A percentile compares a stretch with the other conserved stretches of the same genome.
Evolutionary conservation across 2,329 filamentous ascomycete species (phyloP).

Genomic region (Fusarium subglutinans): DNA sequence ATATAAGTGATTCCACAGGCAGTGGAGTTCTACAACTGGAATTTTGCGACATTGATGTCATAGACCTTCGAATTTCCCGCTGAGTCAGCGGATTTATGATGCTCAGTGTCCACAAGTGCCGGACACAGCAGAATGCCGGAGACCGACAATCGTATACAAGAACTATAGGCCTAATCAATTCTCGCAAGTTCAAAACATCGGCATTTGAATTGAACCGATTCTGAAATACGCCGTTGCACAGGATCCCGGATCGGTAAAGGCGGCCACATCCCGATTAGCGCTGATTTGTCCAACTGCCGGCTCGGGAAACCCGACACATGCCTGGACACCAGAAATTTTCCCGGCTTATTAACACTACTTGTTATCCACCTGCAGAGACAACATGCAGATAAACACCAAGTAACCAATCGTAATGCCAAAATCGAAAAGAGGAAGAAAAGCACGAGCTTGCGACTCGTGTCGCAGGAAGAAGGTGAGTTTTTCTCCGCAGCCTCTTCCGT

Average conservation of each 20-base stretch:
- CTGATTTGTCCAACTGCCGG: not conserved
- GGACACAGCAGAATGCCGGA: too few relatives aligned
- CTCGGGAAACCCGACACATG: not conserved
- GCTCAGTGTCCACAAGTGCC: not conserved
- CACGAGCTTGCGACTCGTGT: constrained; percentile 5
- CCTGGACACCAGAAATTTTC: not conserved
- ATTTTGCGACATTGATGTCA: not conserved
- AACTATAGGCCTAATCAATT: too few relatives aligned
- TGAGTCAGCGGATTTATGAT: not conserved
- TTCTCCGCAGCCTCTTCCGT: not conserved
- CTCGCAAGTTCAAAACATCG: too few relatives aligned
- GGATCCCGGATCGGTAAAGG: not conserved
- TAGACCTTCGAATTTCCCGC: not conserved
- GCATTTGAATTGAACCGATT: not conserved
- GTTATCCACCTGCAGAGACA: fast-evolving
- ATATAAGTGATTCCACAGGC: not conserved
- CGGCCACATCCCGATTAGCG: not conserved
- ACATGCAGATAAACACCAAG: fast-evolving
- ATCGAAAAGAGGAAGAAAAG: not conserved
- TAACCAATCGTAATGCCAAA: not conserved
- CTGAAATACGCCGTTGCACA: not conserved
- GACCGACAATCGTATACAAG: not conserved
- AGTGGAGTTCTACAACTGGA: not conserved
- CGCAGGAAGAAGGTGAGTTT: not conserved
- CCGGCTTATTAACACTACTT: not conserved